Base-by-base conservation (phyloP, 495 filamentous ascomycete species). In the Aspergillus bridgeri region DNA sequence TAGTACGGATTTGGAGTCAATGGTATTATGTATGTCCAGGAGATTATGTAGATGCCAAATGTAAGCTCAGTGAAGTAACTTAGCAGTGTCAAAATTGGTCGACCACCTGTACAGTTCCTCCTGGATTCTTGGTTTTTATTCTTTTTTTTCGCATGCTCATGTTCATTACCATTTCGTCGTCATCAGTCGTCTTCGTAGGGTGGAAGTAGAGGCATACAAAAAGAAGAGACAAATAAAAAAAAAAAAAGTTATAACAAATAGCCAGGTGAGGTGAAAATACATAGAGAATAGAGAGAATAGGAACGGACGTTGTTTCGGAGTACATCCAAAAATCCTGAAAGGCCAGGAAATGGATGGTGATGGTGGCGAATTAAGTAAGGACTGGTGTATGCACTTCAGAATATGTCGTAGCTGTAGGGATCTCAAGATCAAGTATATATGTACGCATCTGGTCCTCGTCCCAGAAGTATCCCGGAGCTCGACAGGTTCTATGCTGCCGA, bases 361-460 rank as follows among this genome's bases (percentile, higher is more conserved):
- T 6, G 7, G 25, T 27, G 25, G 5, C 43, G 5, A 9, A 22
- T 54, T 42, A 62, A n/a, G 62, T 65, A 27, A 61, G 48, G 52
- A 58, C 38, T 7, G 53, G 59, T 27, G 55, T 21, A 61, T 61
- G 58, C 19, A 49, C 52, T 44, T 53, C 42, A 21, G 51, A 11
- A 25, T 42, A 58, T 24, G 43, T 27, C 22, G 54, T 57, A 5
- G 51, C 21, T n/a, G 50, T 29, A 1, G 56, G 52, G 15, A 52
- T 44, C 6, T 60, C 47, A 8, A 62, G 19, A 3, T 47, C 62
- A 11, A 69, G 38, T 44, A 69, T 67, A 42, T 69, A 58, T 25
- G 58, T 33, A 8, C 66, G 59, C 64, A 69, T 61, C 22, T 60
- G 59, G 25, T 63, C 57, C 47, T 69, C 66, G 44, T 67, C 47